Conservation (phyloP, 2,329 filamentous ascomycete species). For the Monosporascus sp. region DNA sequence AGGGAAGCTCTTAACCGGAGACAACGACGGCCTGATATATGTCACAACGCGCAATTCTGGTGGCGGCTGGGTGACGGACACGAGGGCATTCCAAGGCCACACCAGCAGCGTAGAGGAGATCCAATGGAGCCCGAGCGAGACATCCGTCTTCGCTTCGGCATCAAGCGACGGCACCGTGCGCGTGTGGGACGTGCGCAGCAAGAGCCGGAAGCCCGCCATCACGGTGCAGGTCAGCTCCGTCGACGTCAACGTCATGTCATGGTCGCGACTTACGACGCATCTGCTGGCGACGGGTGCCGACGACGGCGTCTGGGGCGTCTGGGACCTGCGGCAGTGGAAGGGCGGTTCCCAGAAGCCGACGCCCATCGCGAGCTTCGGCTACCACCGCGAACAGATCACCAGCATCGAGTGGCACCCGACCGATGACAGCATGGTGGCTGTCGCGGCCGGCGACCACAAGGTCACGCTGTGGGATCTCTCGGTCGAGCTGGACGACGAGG, state of each 20-base stretch:
- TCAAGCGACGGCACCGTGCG: constrained; percentile 92
- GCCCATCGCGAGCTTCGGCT: constrained; percentile 88
- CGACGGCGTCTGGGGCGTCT: constrained; percentile 90
- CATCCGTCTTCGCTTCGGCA: constrained; percentile 88
- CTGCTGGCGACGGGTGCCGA: constrained; percentile 89
- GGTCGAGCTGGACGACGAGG: constrained; percentile 94
- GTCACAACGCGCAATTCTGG: constrained; percentile 80
- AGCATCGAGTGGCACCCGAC: constrained; percentile 96
- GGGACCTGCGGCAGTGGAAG: constrained; percentile 96
- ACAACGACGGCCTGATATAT: constrained; percentile 87
- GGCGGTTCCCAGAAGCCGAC: constrained; percentile 58
- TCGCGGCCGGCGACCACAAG: constrained; percentile 89
- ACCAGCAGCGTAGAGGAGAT: constrained; percentile 84
- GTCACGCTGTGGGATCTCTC: constrained; percentile 95
- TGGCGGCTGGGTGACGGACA: constrained; percentile 85
- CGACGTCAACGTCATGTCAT: constrained; percentile 95
- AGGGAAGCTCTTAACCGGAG: constrained; percentile 85
- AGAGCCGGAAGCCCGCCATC: constrained; percentile 81
- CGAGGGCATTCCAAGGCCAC: constrained; percentile 77
- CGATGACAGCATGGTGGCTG: constrained; percentile 90
- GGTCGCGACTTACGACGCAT: constrained; percentile 84
- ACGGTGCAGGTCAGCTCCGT: constrained; percentile 76
- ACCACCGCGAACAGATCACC: constrained; percentile 96
- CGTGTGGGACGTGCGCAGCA: constrained; percentile 91
- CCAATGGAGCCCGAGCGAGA: constrained; percentile 93